Base-by-base conservation (phyloP, 148 eudicot genomes). In the Amaranthus palmeri region DNA sequence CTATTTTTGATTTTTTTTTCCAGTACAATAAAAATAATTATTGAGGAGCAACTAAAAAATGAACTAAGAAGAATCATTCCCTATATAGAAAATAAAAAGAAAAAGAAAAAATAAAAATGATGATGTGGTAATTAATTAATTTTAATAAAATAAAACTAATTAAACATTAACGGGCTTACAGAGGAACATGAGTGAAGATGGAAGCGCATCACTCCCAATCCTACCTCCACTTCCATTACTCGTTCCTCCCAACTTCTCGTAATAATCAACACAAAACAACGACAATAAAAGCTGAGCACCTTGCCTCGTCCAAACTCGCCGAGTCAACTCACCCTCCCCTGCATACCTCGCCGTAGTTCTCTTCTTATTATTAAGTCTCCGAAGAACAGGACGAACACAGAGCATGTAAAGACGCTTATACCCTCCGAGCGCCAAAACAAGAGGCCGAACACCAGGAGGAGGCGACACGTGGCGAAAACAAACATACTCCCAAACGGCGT, bases 241-340 rank as follows among this genome's bases (percentile, higher is more conserved):
- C 9, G 62, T 72, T 0, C 67, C 54, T 13, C 83, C 83, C 68
- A 87, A 65, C 67, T 86, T 81, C 88, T 95, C 98, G 17, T 95
- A 95, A 74, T 88, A 91, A 74, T 95, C 97, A 4, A 91, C 91
- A 13, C 93, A 91, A 73, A 91, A 91, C 65, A 95, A 48, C 0
- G 98, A 95, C 56, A 91, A 62, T 13, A 88, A 82, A 2, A 95
- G 78, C 83, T 95, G 96, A 41, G 93, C 86, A 57, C 88, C 95
- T 44, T 82, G 88, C 15, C 86, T 74, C 0, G 77, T 80, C 97
- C 89, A 83, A 36, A 78, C 84, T 18, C 86, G 63, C 43, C 79
- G 76, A 48, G 69, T 76, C 70, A 67, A 44, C 58, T 78, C 81
- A 50, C 63, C 65, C 47, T 54, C 78, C 11, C 56, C 70, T 2